phyloP scores from a whole-genome alignment of 2,329 filamentous ascomycete species.

The Exophiala sp. region DNA sequence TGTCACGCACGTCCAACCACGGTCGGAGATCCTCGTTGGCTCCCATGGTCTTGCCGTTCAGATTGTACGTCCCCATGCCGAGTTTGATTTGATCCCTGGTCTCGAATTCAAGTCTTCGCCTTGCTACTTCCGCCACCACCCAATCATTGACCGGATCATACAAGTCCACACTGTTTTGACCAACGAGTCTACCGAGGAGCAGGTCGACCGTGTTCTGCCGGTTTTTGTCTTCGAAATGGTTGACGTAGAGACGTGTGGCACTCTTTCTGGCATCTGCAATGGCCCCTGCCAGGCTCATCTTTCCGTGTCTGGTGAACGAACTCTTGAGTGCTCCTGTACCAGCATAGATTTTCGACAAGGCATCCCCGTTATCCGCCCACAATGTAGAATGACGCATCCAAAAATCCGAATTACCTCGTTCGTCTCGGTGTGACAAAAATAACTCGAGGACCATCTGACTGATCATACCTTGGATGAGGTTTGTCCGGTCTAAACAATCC shows the following conservation, averaged over 20 bases:
- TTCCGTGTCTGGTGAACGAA: constrained; percentile 87
- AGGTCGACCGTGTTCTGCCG: constrained; percentile 93
- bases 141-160: constrained; percentile 94
- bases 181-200: constrained; percentile 75
- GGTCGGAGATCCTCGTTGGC: constrained; percentile 71
- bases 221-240: constrained; percentile 92
- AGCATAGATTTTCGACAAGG: constrained; percentile 88
- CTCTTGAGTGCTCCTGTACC: constrained; percentile 93
- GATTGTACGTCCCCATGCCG: constrained; percentile 84
- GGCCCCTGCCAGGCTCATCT: constrained; percentile 89
- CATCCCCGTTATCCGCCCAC: constrained; percentile 97
- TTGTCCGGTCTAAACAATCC: constrained; percentile 92
- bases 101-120: constrained; percentile 63
- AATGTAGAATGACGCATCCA: constrained; percentile 88
- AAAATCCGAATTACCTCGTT: constrained; percentile 67
- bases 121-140: constrained; percentile 69
- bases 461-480: constrained; percentile 91
- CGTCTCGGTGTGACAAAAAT: constrained; percentile 68
- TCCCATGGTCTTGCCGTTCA: constrained; percentile 80
- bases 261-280: constrained; percentile 95
- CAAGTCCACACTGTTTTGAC: constrained; percentile 74
- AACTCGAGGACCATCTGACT: constrained; percentile 86
- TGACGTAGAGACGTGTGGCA: constrained; percentile 89
- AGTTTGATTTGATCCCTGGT: constrained; percentile 68
- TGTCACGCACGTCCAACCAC: constrained; percentile 66